A percentile compares a stretch with the other conserved stretches of the same genome.
phyloP scores from a whole-genome alignment of 2,329 filamentous ascomycete genomes.

The Cladobotryum mycophilum region DNA sequence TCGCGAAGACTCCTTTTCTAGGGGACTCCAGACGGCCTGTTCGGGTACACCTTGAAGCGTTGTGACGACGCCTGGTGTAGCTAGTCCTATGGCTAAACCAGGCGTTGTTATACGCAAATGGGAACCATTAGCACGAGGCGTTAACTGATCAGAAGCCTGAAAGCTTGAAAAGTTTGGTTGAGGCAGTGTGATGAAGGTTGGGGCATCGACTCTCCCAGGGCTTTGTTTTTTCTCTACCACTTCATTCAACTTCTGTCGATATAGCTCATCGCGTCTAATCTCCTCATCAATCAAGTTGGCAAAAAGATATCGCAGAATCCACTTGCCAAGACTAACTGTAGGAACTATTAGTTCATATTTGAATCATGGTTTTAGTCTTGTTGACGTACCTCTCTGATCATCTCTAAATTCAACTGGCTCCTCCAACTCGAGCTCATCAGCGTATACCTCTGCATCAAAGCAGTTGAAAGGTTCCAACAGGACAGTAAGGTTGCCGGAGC shows the following conservation, averaged over 20 bases:
- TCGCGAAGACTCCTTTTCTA: conserved; percentile 54
- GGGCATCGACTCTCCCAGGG: conserved; percentile 50
- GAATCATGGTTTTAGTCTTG: neutral
- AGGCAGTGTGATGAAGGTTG: conserved; percentile 50
- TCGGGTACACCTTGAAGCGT: conserved; percentile 44
- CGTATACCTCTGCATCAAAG: conserved; percentile 96
- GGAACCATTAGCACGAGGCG: conserved; percentile 60
- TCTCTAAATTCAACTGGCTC: conserved; percentile 78
- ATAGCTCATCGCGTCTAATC: conserved; percentile 69
- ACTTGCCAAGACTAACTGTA: conserved; percentile 89
- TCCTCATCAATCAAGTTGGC: conserved; percentile 85
- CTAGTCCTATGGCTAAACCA: conserved; percentile 70
- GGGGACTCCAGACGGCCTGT: conserved; percentile 37
- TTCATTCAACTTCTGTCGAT: conserved; percentile 63
- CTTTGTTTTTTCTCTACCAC: conserved; percentile 52
- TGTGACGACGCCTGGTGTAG: conserved; percentile 51
- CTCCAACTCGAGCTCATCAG: conserved; percentile 73
- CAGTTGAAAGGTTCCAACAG: conserved; percentile 91
- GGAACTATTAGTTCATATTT: conserved; percentile 17
- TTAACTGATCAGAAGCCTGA: conserved; percentile 42
- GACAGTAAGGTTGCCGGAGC: conserved; percentile 85
- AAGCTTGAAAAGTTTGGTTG: conserved; percentile 27
- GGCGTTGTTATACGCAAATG: conserved; percentile 61
- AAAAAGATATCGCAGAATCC: conserved; percentile 91
- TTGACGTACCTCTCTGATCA: conserved; percentile 76